Evolutionary conservation across 2,329 filamentous ascomycete genomes (phyloP), one percentile per base, ranked within the genome.

Genomic region (Aspergillus uvarum): DNA sequence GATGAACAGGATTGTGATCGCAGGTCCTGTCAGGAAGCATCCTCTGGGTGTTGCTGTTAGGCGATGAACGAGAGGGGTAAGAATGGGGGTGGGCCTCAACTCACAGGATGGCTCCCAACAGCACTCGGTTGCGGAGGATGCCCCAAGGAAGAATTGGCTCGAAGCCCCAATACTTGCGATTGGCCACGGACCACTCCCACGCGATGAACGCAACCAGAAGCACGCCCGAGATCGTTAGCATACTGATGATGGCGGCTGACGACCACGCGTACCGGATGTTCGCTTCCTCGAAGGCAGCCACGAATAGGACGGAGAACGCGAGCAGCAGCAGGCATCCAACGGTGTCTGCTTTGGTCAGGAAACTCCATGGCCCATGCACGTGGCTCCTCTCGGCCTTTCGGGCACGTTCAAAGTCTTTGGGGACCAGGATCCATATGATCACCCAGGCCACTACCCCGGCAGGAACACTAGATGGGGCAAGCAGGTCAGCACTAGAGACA

Each of bases 271-370:
- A 82, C 0, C 77, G 79, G 47, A 81, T 79, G 0, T 83, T 84
- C 2, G 80, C 85, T 65, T 87, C 81, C 62, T 87, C 83, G 21
- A 87, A 70, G 1, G 82, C 81, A 61, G 83, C 84, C 0, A 87
- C 80, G 1, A 87, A 70, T 5, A 86, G 76, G 1, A 83, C 78
- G 1, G 82, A 85, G 44, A 81, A 82, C 4, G 74, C 72, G 3
- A 87, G 72, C 7, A 87, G 77, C 1, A 83, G 74, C 2, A 79
- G 65, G 54, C 81, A 81, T 16, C 84, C 84, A 5, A 83, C 47
- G 49, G 84, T 81, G 67, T 87, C 84, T 52, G 85, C 38, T 26
- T 50, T 38, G 4, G 22, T 48, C 5, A 58, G 21, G n/a, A 55
- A 56, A 29, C 22, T 31, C 26, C 24, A 38, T 42, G 26, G 38